Percentiles rank a stretch among this genome's conserved stretches.
phyloP scores from a whole-genome alignment of 495 filamentous ascomycete genomes.

The Aspergillus leporis region DNA sequence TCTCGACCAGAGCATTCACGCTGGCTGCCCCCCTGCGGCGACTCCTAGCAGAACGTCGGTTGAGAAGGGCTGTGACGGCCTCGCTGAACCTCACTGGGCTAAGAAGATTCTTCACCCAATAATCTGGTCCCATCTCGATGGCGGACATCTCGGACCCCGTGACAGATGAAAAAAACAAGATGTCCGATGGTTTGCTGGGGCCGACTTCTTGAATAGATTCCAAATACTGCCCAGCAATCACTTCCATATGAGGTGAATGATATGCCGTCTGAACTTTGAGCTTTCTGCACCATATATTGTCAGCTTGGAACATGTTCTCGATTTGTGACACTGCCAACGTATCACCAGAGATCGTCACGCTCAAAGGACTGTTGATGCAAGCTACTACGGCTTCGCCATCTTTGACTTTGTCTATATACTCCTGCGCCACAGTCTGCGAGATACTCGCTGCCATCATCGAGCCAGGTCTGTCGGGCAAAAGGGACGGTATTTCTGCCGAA shows the following conservation, averaged over 20 bases:
- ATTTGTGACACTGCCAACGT: slow-evolving; percentile 35
- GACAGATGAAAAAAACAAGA: too few relatives aligned
- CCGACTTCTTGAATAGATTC: too few relatives aligned
- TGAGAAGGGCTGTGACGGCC: too few relatives aligned
- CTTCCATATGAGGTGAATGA: slow-evolving; percentile 51
- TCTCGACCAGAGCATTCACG: too few relatives aligned
- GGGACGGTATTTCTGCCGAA: slow-evolving; percentile 37
- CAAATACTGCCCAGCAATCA: too few relatives aligned
- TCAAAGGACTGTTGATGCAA: slow-evolving; percentile 47
- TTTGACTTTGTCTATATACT: slow-evolving; percentile 19
- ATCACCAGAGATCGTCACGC: slow-evolving; percentile 47
- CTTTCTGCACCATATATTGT: slow-evolving; percentile 40
- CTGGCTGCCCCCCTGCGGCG: too few relatives aligned
- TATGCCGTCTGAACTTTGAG: slow-evolving; percentile 58
- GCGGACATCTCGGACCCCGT: too few relatives aligned
- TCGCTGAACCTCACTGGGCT: too few relatives aligned
- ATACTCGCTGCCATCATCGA: slow-evolving; percentile 39
- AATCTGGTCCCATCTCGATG: too few relatives aligned
- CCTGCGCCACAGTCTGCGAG: slow-evolving; percentile 22
- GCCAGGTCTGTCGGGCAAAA: slow-evolving; percentile 35
- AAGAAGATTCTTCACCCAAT: too few relatives aligned
- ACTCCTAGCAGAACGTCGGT: too few relatives aligned
- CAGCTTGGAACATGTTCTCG: slow-evolving; percentile 25
- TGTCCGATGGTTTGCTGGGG: too few relatives aligned
- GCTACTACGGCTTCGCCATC: slow-evolving; percentile 33